Conservation (phyloP, 1,139 yeast genomes). For the Arxiozyma slooffiae region DNA sequence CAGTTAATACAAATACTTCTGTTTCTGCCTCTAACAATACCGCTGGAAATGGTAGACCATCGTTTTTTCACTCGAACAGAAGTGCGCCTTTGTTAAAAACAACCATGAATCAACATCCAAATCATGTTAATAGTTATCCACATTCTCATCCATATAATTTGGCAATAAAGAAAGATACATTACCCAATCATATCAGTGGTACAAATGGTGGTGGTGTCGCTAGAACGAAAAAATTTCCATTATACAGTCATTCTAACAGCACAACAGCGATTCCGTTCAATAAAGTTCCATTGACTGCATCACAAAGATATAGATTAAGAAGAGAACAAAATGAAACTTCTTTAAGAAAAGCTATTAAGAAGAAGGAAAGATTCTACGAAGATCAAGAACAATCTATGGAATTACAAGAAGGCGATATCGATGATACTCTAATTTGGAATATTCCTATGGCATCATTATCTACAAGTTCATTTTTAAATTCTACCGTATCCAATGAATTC, state of each 20-base stretch:
- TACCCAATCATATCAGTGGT: background rate
- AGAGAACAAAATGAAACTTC: conserved; percentile 32
- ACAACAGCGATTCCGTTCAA: conserved; percentile 21
- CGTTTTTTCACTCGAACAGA: conserved; percentile 10
- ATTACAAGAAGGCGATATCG: conserved; percentile 26
- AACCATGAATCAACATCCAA: background rate
- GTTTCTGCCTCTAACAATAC: background rate
- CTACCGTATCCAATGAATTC: conserved; percentile 6
- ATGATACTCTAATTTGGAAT: conserved; percentile 37
- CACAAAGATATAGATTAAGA: conserved; percentile 33
- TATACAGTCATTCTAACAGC: conserved; percentile 18
- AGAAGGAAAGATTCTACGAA: conserved; percentile 37
- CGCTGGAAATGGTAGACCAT: background rate
- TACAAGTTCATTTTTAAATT: conserved; percentile 30
- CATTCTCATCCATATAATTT: background rate
- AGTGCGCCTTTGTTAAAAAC: conserved; percentile 6
- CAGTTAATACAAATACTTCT: conserved; percentile 5
- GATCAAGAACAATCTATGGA: conserved; percentile 29
- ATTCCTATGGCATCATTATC: conserved; percentile 39
- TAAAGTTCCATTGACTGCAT: conserved; percentile 30
- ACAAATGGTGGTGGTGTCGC: background rate
- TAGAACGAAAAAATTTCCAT: conserved; percentile 1
- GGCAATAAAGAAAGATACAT: background rate
- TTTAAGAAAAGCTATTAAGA: conserved; percentile 28
- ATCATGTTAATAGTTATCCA: background rate